A percentile compares a stretch with the other conserved stretches of the same genome.
Evolutionary conservation across 176 grass and related monocot genomes (phyloP).

Genomic region (Oryza meridionalis): DNA sequence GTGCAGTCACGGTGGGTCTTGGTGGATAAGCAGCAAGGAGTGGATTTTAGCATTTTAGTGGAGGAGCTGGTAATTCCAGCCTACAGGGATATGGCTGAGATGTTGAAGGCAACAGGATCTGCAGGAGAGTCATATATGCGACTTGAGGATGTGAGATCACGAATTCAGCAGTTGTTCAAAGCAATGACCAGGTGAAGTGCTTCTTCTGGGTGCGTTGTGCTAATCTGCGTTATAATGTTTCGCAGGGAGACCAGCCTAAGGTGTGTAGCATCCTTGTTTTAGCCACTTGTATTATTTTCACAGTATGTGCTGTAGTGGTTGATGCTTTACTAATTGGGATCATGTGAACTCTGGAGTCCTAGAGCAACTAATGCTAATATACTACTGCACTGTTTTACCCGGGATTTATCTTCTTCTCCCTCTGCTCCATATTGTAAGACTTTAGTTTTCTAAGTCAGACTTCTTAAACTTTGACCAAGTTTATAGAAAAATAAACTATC

Average conservation of each 20-base stretch:
- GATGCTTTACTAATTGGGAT: conserved; percentile 6
- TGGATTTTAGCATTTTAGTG: conserved; percentile 40
- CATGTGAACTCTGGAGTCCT: conserved; percentile 7
- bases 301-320: not conserved
- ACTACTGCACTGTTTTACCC: not conserved
- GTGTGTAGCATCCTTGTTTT: conserved; percentile 3
- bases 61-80: conserved; percentile 46
- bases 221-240: conserved; percentile 17
- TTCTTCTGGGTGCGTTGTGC: conserved; percentile 10
- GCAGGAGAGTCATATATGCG: not conserved
- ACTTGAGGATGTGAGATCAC: conserved; percentile 41
- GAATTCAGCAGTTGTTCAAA: conserved; percentile 48
- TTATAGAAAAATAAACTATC: too few species aligned
- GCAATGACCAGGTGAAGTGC: conserved; percentile 38
- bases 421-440: too few species aligned
- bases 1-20: conserved; percentile 52
- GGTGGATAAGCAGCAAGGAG: conserved; percentile 48
- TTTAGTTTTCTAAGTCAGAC: too few species aligned
- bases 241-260: not conserved
- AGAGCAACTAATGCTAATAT: conserved; percentile 1
- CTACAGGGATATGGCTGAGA: conserved; percentile 40
- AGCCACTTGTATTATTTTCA: conserved; percentile 28
- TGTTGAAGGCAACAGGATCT: conserved; percentile 14
- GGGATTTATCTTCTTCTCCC: too few species aligned
- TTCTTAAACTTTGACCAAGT: too few species aligned